Base-by-base conservation (phyloP, 345 rosid species). In the Corymbia maculata region DNA sequence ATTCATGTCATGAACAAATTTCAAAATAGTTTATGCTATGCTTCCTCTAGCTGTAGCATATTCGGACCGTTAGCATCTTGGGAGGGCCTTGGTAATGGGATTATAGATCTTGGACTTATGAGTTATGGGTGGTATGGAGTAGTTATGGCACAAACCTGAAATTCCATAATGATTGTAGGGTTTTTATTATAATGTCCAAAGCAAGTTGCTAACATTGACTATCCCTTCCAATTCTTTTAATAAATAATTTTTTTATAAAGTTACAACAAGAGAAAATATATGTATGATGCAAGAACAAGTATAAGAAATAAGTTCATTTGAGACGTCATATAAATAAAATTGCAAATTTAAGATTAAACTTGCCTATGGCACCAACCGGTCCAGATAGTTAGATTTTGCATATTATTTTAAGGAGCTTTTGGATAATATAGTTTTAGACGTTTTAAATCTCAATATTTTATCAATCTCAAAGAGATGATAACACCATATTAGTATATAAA, bases 91-190 rank as follows among this genome's bases (percentile, higher is more conserved):
- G 26, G 2, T 9, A 10, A 42, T 2, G 1, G 28, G 82, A 1
- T 75, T 21, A 8, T 4, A 14, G 10, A 42, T 26, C 49, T 75
- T 7, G 12, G 13, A 42, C 4, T 4, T 42, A 19, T 0, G 3
- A 4, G 3, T 42, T 4, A 1, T 75, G 8, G 8, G 0, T 19
- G 26, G 3, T 14, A 2, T 8, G 8, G 1, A 19, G 0, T 42
- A 36, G 2, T 21, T 75, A 10, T 19, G 49, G 45, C 8, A 10
- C 49, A 21, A 75, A 75, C 1, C 11, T 7, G 4, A 75, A 75
- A 70, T 21, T 32, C 4, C 21, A 9, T 70, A 32, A 32, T 4
- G 19, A 10, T 4, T 8, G 6, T 70, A 0, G 24, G 45, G 24
- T 1, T 36, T 32, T 32, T 4, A 32, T 68, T 13, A 47, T 21